Conservation (phyloP, 108 stramenopile genomes). For the Skeletonema menzelii region DNA sequence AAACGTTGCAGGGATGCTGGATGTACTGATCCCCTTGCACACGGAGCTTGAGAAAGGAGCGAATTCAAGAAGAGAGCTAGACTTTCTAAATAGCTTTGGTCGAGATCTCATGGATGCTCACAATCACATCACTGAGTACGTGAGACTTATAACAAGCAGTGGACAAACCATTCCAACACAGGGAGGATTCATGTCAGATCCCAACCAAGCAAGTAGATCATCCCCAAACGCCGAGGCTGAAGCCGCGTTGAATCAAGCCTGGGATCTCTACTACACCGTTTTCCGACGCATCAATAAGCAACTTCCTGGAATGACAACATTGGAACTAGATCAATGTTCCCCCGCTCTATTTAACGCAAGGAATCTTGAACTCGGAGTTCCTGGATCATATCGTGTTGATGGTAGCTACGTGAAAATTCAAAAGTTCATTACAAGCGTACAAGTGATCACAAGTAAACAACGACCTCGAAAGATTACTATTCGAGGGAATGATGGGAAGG, state of each 20-base stretch:
- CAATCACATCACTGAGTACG: constrained; percentile 66
- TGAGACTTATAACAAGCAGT: constrained; percentile 52
- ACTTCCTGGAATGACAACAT: constrained; percentile 80
- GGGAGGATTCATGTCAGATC: constrained; percentile 45
- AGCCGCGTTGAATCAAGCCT: constrained; percentile 91
- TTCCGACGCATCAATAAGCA: constrained; percentile 96
- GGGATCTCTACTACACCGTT: constrained; percentile 97
- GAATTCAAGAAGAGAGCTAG: constrained; percentile 77
- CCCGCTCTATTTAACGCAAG: constrained; percentile 85
- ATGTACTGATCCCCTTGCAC: constrained; percentile 85
- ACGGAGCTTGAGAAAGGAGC: constrained; percentile 78
- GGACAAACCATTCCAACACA: constrained; percentile 65
- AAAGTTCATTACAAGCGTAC: constrained; percentile 79
- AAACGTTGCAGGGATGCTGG: constrained; percentile 93
- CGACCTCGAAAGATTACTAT: constrained; percentile 96
- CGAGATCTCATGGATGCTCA: constrained; percentile 81
- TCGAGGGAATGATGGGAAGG: constrained; percentile 94
- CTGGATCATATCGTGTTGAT: constrained; percentile 95
- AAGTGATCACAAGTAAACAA: constrained; percentile 98
- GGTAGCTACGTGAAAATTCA: constrained; percentile 92
- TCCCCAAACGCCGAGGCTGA: constrained; percentile 75
- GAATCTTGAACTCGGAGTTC: constrained; percentile 93
- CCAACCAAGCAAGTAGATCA: constrained; percentile 23
- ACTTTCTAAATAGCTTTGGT: constrained; percentile 84
- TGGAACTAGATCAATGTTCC: constrained; percentile 90